Evolutionary conservation across 169 alveolate genomes (phyloP), one percentile per base, ranked within the genome.

Genomic region (Eimeria praecox): DNA sequence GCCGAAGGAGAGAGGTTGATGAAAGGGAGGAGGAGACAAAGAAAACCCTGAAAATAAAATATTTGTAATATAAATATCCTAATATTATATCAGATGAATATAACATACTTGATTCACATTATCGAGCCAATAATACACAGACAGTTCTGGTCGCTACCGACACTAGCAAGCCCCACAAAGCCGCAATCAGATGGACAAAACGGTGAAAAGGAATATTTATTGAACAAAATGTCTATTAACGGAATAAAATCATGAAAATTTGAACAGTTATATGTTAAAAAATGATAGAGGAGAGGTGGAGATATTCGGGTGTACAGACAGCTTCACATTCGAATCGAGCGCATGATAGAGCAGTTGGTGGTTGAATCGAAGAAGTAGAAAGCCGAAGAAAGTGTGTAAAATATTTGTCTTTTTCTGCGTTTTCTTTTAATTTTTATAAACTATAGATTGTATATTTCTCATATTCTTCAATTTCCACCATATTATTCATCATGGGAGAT

Each of bases 291-390:
- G 75, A 5, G 59, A 52, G 59, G 14, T 64, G n/a, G n/a, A 24
- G 75, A 27, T 24, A 27, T n/a, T 64, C 33, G 75, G 75, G 75
- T 64, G 75, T 64, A 64, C n/a, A 27, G 75, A 64, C 75, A 64
- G 75, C n/a, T 64, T n/a, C n/a, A 5, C 75, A 20, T 24, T 64
- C 35, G 10, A 24, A 27, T 64, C 75, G 75, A 9, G 40, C 75
- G 75, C 10, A 27, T 64, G 75, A 12, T 8, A 12, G 75, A 64
- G 75, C 75, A 18, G 75, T n/a, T 27, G 18, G 75, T 24, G 75
- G 10, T 18, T 30, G 46, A 69, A 30, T 69, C 38, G 80, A n/a
- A 16, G 80, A n/a, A 56, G 20, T 18, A 56, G 18, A 27, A 56
- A 20, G 66, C 8, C 4, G 66, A 16, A 56, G 3, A 9, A 56